A percentile compares a stretch with the other conserved stretches of the same genome.
These are phyloP conservation scores for sweet orange (Citrus sinensis) DNA, from an alignment of 345 rosid genomes.

Conservation along the genomic window DNA sequence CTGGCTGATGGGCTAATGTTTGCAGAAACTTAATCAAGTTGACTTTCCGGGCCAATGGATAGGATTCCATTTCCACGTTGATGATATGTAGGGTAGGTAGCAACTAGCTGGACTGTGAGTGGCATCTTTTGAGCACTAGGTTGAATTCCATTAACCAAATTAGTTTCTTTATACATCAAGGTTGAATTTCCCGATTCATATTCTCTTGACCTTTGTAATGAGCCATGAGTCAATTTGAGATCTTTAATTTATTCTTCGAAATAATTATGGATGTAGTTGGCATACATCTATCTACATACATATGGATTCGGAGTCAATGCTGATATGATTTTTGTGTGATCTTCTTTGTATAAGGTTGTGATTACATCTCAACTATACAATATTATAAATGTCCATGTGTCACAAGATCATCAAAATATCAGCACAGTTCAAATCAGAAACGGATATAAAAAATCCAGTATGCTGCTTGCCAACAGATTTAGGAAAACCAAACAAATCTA, in stretches of 20 bases:
- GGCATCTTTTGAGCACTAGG: not conserved
- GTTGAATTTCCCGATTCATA: not conserved
- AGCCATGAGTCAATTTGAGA: conserved; percentile 2
- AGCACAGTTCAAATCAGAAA: too few relatives aligned
- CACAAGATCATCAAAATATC: too few relatives aligned
- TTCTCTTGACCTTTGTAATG: conserved; percentile 10
- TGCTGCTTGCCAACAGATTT: not conserved
- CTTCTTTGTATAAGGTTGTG: too few relatives aligned
- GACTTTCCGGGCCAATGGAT: not conserved
- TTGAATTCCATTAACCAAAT: not conserved
- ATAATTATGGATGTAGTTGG: not conserved
- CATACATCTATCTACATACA: not conserved
- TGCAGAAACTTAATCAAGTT: not conserved
- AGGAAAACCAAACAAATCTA: not conserved
- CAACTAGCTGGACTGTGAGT: not conserved
- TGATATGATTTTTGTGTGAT: too few relatives aligned
- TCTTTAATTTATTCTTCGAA: conserved; percentile 1
- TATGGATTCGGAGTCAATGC: too few relatives aligned
- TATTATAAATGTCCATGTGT: too few relatives aligned
- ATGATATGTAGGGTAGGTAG: too few relatives aligned
- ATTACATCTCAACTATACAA: too few relatives aligned
- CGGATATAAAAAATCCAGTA: too few relatives aligned
- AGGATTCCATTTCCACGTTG: not conserved
- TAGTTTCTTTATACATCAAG: not conserved
- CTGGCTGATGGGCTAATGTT: not conserved